phyloP scores from a whole-genome alignment of 257 asterid genomes.

The Apocynum venetum region DNA sequence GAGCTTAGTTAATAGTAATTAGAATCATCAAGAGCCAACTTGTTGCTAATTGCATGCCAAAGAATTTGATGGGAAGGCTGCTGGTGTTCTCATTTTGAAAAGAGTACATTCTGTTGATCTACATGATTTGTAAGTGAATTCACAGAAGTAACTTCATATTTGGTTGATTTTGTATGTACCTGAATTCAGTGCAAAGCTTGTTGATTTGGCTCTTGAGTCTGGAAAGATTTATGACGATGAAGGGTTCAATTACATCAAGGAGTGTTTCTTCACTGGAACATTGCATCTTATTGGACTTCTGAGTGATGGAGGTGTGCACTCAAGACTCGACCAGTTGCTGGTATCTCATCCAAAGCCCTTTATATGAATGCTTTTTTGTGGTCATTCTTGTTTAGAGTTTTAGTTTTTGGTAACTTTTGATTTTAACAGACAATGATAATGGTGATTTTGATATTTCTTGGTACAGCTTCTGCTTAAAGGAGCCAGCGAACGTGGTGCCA shows the following conservation, averaged over 20 bases:
- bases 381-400: neutral
- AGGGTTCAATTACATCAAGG: constrained; percentile 68
- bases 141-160: neutral
- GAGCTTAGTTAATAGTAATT: neutral
- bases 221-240: constrained; percentile 81
- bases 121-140: neutral
- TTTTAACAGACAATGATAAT: constrained; percentile 8
- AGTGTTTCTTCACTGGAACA: constrained; percentile 67
- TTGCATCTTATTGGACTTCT: constrained; percentile 82
- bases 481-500: constrained; percentile 78
- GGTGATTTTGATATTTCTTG: constrained; percentile 14
- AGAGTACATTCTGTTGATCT: neutral
- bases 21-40: neutral
- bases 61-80: neutral
- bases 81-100: neutral
- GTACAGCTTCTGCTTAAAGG: constrained; percentile 87
- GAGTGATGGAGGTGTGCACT: constrained; percentile 97
- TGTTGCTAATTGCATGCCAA: neutral
- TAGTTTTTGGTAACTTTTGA: neutral
- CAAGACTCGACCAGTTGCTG: constrained; percentile 81
- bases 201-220: constrained; percentile 80
- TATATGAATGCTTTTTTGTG: neutral
- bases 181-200: constrained; percentile 76
- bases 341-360: constrained; percentile 18
- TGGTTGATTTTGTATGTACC: neutral